phyloP scores from a whole-genome alignment of 768 basidiomycete genomes.

The Pleurotus cornucopiae region DNA sequence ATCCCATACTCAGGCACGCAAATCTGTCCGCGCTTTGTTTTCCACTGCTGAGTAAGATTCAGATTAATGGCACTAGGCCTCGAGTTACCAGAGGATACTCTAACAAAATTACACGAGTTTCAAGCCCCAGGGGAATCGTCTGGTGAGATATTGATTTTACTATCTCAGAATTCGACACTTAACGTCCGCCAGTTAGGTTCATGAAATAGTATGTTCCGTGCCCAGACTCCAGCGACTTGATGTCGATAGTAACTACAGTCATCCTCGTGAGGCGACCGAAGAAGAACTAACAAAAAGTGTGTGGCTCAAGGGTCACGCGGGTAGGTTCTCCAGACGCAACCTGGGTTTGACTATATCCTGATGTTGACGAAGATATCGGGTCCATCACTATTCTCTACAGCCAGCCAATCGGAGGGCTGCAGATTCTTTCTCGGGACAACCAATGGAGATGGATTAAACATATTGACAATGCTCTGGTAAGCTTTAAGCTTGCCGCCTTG shows the following conservation, averaged over 20 bases:
- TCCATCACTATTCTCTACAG: conserved; percentile 56
- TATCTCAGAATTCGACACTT: too few relatives aligned
- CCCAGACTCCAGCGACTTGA: neutral
- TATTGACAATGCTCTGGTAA: conserved; percentile 52
- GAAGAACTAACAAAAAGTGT: conserved; percentile 48
- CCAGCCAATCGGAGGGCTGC: conserved; percentile 55
- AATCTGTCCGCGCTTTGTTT: neutral
- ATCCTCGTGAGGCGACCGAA: conserved; percentile 45
- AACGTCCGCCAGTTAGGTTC: conserved; percentile 39
- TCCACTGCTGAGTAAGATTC: neutral
- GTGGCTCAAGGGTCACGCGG: conserved; percentile 60
- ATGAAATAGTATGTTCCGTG: conserved; percentile 55
- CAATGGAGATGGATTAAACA: conserved; percentile 58
- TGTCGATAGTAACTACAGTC: conserved; percentile 24
- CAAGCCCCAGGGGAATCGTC: conserved; percentile 38
- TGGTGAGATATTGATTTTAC: conserved; percentile 18
- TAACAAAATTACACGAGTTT: conserved; percentile 43
- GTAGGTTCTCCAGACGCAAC: conserved; percentile 18
- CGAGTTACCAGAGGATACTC: conserved; percentile 49
- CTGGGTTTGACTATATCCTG: neutral
- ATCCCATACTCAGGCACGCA: conserved; percentile 39
- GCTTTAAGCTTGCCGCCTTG: conserved; percentile 2
- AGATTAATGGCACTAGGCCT: conserved; percentile 50
- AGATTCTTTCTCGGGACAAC: conserved; percentile 49
- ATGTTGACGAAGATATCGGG: conserved; percentile 38